Percentiles rank a stretch among this genome's conserved stretches.
These are phyloP conservation scores for Aquanectria penicillioides DNA, from an alignment of 2,329 filamentous ascomycete species.

Conservation along the genomic window DNA sequence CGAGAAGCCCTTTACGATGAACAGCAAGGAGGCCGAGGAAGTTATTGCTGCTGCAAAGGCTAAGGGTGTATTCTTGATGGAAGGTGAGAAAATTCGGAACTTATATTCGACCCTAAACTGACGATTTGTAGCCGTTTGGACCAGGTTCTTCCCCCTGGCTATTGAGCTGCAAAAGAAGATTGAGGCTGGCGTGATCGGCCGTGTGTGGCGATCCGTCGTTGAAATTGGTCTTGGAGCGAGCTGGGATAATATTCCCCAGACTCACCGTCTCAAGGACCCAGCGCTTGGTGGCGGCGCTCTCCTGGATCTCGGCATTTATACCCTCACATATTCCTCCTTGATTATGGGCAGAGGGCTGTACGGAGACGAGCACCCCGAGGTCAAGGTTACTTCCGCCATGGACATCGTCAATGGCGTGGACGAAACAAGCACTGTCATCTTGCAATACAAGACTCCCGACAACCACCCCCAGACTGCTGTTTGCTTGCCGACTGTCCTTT, in stretches of 20 bases:
- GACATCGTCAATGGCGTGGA: slow-evolving; percentile 49
- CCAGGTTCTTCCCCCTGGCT: slow-evolving; percentile 51
- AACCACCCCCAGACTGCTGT: slow-evolving; percentile 49
- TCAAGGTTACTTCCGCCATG: slow-evolving; percentile 50
- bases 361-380: slow-evolving; percentile 39
- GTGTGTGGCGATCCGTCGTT: slow-evolving; percentile 49
- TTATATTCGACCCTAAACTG: not conserved
- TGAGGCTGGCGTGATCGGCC: slow-evolving; percentile 52
- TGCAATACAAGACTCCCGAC: slow-evolving; percentile 46
- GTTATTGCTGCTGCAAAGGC: slow-evolving; percentile 50
- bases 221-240: slow-evolving; percentile 51
- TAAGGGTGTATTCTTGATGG: slow-evolving; percentile 54
- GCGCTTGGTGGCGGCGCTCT: slow-evolving; percentile 53
- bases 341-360: slow-evolving; percentile 42
- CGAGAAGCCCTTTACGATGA: slow-evolving; percentile 57
- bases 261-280: slow-evolving; percentile 48
- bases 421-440: slow-evolving; percentile 47
- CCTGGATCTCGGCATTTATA: slow-evolving; percentile 55
- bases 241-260: slow-evolving; percentile 41
- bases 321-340: slow-evolving; percentile 50
- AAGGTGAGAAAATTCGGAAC: slow-evolving; percentile 36
- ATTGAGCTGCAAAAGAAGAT: slow-evolving; percentile 46
- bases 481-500: slow-evolving; percentile 47
- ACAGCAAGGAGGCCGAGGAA: slow-evolving; percentile 48
- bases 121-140: slow-evolving; percentile 49